These are phyloP conservation scores for Daucus carota DNA, from an alignment of 129 eudicot genomes.

Conservation along the genomic window DNA sequence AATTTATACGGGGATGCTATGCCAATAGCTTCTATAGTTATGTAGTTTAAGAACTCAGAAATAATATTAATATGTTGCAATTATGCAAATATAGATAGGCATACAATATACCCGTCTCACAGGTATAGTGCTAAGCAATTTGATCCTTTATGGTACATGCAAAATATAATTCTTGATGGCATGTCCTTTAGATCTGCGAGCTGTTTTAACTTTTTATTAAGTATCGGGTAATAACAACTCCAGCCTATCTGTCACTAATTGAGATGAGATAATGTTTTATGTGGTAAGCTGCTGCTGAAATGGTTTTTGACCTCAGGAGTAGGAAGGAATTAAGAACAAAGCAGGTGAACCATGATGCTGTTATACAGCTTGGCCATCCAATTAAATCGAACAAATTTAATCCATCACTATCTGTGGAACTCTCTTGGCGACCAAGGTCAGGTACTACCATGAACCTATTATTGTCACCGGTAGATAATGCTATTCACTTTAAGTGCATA, in stretches of 20 bases:
- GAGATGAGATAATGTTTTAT: background rate
- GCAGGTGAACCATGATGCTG: conserved; percentile 23
- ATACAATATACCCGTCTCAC: background rate
- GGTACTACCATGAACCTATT: conserved; percentile 35
- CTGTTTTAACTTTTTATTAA: background rate
- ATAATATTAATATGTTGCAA: background rate
- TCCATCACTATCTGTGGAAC: conserved; percentile 57
- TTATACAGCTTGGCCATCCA: conserved; percentile 25
- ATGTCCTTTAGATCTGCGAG: background rate
- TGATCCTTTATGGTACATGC: background rate
- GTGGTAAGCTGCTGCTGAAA: conserved; percentile 10
- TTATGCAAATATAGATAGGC: background rate
- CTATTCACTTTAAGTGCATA: background rate
- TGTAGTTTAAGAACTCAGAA: background rate
- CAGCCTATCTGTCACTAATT: background rate
- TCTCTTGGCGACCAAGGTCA: conserved; percentile 98
- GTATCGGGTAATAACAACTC: background rate
- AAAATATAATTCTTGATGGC: background rate
- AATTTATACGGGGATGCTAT: background rate
- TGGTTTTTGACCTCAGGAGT: conserved; percentile 26
- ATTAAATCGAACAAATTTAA: conserved; percentile 32
- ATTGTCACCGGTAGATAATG: background rate
- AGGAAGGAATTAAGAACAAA: conserved; percentile 54
- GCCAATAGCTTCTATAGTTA: background rate
- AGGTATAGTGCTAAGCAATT: background rate